A percentile compares a stretch with the other conserved stretches of the same genome.
These are phyloP conservation scores for Climacium dendroides DNA, from an alignment of 225 moss, liverwort and hornwort genomes.

Conservation along the genomic window DNA sequence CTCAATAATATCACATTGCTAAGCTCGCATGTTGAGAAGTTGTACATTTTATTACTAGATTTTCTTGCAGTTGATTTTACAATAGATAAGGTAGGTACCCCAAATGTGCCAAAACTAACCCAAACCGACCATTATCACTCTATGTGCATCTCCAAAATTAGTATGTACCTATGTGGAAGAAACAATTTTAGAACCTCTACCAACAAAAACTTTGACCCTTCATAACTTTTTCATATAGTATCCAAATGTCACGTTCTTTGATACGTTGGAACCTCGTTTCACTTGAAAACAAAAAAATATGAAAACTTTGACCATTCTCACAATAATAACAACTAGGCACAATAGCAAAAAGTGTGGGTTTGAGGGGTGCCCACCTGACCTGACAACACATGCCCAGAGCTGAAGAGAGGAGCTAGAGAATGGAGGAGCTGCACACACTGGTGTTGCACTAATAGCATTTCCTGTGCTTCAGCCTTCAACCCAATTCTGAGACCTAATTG, in stretches of 20 bases:
- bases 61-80: not conserved
- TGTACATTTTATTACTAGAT: not conserved
- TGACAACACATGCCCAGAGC: not conserved
- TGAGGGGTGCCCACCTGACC: not conserved
- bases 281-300: not conserved
- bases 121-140: not conserved
- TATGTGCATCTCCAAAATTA: not conserved
- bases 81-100: not conserved
- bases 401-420: not conserved
- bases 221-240: not conserved
- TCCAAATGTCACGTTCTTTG: not conserved
- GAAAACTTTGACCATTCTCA: not conserved
- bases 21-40: not conserved
- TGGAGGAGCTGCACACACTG: not conserved
- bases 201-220: not conserved
- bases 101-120: too few relatives aligned
- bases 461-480: not conserved
- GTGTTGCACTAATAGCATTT: not conserved
- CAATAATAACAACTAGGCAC: not conserved
- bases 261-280: not conserved
- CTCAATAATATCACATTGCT: too few relatives aligned
- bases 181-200: not conserved
- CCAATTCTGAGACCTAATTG: not conserved
- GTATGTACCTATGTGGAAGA: not conserved
- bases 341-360: not conserved